A percentile compares a stretch with the other conserved stretches of the same genome.
Conservation (phyloP, 1,139 yeast genomes). For the Kazachstania sp. region DNA sequence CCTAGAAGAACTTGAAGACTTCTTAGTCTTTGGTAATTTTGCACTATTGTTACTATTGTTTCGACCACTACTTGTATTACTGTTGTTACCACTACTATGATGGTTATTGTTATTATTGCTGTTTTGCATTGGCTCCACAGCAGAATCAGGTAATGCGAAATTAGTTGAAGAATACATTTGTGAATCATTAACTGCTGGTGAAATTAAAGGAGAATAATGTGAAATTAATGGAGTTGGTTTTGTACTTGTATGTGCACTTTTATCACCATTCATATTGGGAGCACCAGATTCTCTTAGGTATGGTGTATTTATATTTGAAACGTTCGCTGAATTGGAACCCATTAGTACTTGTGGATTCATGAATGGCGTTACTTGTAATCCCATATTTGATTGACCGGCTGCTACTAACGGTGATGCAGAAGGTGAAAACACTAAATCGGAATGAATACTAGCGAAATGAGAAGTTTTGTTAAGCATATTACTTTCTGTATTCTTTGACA, state of each 20-base stretch:
- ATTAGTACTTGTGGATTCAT: slow-evolving; percentile 8
- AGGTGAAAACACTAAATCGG: slow-evolving; percentile 22
- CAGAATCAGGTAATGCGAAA: slow-evolving; percentile 18
- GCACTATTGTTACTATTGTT: background rate
- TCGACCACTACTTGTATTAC: no score
- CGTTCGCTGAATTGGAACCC: background rate
- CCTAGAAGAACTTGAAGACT: slow-evolving; percentile 10
- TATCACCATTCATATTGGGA: background rate
- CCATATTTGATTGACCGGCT: slow-evolving; percentile 9
- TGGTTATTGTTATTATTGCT: background rate
- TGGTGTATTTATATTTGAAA: slow-evolving; percentile 5
- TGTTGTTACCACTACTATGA: background rate
- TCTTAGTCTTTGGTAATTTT: background rate
- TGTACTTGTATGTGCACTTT: background rate
- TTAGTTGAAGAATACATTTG: slow-evolving; percentile 5
- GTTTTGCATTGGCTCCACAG: slow-evolving; percentile 8
- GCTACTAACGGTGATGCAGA: slow-evolving; percentile 23
- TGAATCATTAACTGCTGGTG: slow-evolving; percentile 20
- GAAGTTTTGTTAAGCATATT: background rate
- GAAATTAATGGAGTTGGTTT: slow-evolving; percentile 1
- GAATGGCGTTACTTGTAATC: slow-evolving; percentile 9
- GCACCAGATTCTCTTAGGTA: background rate
- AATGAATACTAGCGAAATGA: background rate
- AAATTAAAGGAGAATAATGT: slow-evolving; percentile 24
- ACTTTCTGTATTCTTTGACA: background rate